Conservation (phyloP, 257 asterid genomes). For the Forsythia suspensa region DNA sequence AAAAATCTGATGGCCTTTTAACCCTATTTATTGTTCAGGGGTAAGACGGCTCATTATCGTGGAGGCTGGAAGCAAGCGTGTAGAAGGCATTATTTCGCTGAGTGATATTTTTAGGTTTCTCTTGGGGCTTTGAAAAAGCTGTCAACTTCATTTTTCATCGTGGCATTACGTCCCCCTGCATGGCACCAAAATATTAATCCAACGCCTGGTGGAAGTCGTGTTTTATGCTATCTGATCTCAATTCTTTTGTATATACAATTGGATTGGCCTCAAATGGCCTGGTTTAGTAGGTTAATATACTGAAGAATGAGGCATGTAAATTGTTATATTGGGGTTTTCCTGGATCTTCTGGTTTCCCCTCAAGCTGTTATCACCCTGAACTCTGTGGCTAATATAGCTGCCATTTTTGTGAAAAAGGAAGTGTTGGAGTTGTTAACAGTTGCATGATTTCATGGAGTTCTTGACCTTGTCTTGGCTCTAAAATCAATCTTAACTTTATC, state of each 20-base stretch:
- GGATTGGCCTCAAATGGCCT: conserved; percentile 46
- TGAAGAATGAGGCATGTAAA: conserved; percentile 38
- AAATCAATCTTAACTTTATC: too few species aligned
- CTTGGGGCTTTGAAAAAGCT: conserved; percentile 45
- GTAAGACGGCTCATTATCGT: conserved; percentile 80
- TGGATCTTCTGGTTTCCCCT: conserved; percentile 21
- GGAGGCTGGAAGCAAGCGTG: conserved; percentile 96
- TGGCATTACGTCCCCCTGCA: neutral
- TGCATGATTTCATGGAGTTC: neutral
- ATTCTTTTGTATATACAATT: conserved; percentile 41
- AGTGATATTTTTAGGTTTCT: conserved; percentile 79
- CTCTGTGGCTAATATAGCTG: conserved; percentile 26
- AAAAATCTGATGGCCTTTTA: neutral
- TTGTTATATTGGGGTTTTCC: conserved; percentile 25
- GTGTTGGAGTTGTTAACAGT: conserved; percentile 17
- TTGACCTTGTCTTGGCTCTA: neutral
- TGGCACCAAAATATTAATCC: neutral
- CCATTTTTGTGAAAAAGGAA: conserved; percentile 26
- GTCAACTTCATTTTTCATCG: neutral
- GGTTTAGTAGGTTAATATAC: conserved; percentile 34
- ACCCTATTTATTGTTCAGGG: conserved; percentile 41
- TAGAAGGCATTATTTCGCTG: conserved; percentile 75
- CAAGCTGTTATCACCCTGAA: conserved; percentile 22
- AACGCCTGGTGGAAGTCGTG: neutral
- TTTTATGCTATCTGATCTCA: conserved; percentile 11